These are phyloP conservation scores for Eucalyptus pauciflora DNA, from an alignment of 345 rosid species.

Conservation along the genomic window DNA sequence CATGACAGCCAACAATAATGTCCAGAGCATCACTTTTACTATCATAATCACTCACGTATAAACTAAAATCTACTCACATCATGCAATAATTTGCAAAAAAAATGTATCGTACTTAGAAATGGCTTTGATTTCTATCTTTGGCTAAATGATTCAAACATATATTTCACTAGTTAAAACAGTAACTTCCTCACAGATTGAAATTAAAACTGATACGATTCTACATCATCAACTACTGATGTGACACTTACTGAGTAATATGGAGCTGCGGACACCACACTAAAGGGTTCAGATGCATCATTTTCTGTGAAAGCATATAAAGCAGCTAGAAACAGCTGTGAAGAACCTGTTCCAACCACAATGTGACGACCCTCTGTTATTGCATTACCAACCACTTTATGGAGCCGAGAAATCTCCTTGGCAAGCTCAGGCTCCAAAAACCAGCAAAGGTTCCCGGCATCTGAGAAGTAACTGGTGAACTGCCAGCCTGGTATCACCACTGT, in stretches of 20 bases:
- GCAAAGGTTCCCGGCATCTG: constrained; percentile 54
- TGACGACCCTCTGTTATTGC: constrained; percentile 54
- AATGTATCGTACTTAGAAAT: neutral
- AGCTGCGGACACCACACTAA: constrained; percentile 67
- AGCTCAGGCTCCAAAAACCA: constrained; percentile 89
- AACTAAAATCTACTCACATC: neutral
- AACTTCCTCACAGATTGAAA: neutral
- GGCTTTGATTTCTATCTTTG: neutral
- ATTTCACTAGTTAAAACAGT: neutral
- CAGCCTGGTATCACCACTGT: constrained; percentile 75
- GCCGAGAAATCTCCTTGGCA: constrained; percentile 42
- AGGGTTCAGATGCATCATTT: constrained; percentile 42
- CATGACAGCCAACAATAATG: neutral
- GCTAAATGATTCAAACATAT: neutral
- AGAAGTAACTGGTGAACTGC: constrained; percentile 83
- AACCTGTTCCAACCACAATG: constrained; percentile 88
- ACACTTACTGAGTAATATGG: constrained; percentile 75
- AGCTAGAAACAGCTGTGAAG: constrained; percentile 84
- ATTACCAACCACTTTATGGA: constrained; percentile 72
- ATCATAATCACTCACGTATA: neutral
- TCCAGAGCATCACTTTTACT: neutral
- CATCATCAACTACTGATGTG: neutral
- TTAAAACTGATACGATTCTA: neutral
- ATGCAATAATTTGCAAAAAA: neutral
- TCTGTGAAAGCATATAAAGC: constrained; percentile 70